Evolutionary conservation across 805 yeast species (phyloP).

Genomic region (Metschnikowia noctiluminum): DNA sequence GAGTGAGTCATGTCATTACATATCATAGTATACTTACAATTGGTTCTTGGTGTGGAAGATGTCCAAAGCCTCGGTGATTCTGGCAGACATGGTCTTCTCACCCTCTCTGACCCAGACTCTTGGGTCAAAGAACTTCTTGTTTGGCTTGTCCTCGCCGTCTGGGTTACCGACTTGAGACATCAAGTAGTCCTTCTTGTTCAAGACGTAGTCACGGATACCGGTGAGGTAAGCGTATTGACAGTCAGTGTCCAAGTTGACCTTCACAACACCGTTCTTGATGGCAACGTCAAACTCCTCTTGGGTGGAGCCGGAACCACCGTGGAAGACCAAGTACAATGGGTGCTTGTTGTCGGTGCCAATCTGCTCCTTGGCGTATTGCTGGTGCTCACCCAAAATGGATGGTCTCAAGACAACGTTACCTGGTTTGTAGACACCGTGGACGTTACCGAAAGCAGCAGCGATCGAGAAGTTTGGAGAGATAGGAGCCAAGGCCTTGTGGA

Average conservation of each 20-base stretch:
- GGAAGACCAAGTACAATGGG: constrained; percentile 97
- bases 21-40: constrained; percentile 24
- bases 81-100: constrained; percentile 93
- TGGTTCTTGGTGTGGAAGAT: constrained; percentile 79
- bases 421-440: constrained; percentile 99
- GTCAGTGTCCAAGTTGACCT: constrained; percentile 99
- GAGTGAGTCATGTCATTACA: too few species aligned
- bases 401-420: constrained; percentile 96
- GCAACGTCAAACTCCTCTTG: constrained; percentile 89
- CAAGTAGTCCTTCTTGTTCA: constrained; percentile 94
- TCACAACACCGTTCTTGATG: constrained; percentile 91
- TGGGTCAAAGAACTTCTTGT: constrained; percentile 99
- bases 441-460: constrained; percentile 99
- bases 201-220: constrained; percentile 97
- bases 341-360: constrained; percentile 48
- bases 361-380: constrained; percentile 76
- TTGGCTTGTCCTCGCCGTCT: constrained; percentile 98
- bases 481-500: constrained; percentile 83
- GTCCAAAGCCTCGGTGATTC: constrained; percentile 79
- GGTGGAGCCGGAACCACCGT: constrained; percentile 99
- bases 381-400: constrained; percentile 93
- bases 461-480: constrained; percentile 97
- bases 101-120: constrained; percentile 99
- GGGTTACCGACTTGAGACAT: constrained; percentile 95
- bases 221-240: constrained; percentile 96